phyloP scores from a whole-genome alignment of 1,284 basidiomycete genomes.

The Salmacisia buchloeana region DNA sequence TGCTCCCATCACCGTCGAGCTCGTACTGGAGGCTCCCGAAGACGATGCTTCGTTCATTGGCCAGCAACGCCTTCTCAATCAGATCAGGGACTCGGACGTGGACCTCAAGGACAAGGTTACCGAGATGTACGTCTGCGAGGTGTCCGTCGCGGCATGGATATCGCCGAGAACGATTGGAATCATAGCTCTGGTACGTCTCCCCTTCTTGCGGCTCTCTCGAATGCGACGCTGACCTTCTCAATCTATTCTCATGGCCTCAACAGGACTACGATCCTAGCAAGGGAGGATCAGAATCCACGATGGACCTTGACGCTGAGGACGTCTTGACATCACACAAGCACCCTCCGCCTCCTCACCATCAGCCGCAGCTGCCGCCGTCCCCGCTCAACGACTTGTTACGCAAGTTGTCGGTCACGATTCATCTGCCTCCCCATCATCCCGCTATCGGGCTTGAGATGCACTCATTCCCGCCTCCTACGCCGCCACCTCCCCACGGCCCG shows the following conservation, averaged over 20 bases:
- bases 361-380: not conserved
- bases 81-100: not conserved
- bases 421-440: too few relatives aligned
- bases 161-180: not conserved
- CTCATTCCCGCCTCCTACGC: too few relatives aligned
- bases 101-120: not conserved
- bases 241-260: too few relatives aligned
- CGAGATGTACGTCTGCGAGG: not conserved
- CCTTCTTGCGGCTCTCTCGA: too few relatives aligned
- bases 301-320: too few relatives aligned
- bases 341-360: conserved; percentile 12
- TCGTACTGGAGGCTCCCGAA: not conserved
- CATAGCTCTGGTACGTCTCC: not conserved
- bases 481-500: too few relatives aligned
- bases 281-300: too few relatives aligned
- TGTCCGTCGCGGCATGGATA: not conserved
- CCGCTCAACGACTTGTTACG: not conserved
- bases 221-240: too few relatives aligned
- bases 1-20: not conserved
- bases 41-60: not conserved
- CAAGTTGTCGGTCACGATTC: not conserved
- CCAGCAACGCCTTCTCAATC: not conserved
- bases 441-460: too few relatives aligned
- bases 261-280: too few relatives aligned
- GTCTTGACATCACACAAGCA: not conserved